A percentile compares a stretch with the other conserved stretches of the same genome.
These are phyloP conservation scores for Phyllosticta capitalensis DNA, from an alignment of 2,329 filamentous ascomycete species.

Conservation along the genomic window DNA sequence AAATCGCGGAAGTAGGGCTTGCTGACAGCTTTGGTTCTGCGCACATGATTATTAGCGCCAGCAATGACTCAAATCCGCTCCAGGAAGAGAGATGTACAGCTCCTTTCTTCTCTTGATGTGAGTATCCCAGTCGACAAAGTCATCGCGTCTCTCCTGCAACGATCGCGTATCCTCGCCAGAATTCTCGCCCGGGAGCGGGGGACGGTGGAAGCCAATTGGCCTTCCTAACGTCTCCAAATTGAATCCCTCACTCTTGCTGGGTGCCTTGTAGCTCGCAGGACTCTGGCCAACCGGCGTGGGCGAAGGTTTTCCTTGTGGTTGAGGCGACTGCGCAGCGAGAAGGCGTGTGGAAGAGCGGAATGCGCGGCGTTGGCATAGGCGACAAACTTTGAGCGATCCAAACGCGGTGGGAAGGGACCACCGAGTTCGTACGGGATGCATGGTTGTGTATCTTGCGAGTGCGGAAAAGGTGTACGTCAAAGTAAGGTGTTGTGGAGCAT, in stretches of 20 bases:
- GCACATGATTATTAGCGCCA: not conserved
- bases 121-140: slow-evolving; percentile 78
- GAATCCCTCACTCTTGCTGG: slow-evolving; percentile 27
- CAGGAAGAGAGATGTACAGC: slow-evolving; percentile 44
- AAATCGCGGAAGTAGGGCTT: slow-evolving; percentile 96
- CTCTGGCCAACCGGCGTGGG: not conserved
- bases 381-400: not conserved
- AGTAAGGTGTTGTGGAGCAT: not conserved
- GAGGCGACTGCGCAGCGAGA: not conserved
- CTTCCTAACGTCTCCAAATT: slow-evolving; percentile 48
- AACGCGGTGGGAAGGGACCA: too few relatives aligned
- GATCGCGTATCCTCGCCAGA: slow-evolving; percentile 63
- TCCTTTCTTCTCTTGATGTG: slow-evolving; percentile 67
- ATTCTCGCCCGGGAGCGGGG: slow-evolving; percentile 72
- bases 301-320: not conserved
- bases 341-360: not conserved
- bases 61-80: not conserved
- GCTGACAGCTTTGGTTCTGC: slow-evolving; percentile 62
- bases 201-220: slow-evolving; percentile 71
- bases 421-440: not conserved
- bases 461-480: not conserved
- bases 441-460: not conserved
- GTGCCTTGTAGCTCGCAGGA: slow-evolving; percentile 7
- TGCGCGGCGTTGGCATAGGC: slow-evolving; percentile 1
- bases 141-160: slow-evolving; percentile 59